Evolutionary conservation across 352 stramenopile genomes (phyloP).

Genomic region (Phytophthora litchii): DNA sequence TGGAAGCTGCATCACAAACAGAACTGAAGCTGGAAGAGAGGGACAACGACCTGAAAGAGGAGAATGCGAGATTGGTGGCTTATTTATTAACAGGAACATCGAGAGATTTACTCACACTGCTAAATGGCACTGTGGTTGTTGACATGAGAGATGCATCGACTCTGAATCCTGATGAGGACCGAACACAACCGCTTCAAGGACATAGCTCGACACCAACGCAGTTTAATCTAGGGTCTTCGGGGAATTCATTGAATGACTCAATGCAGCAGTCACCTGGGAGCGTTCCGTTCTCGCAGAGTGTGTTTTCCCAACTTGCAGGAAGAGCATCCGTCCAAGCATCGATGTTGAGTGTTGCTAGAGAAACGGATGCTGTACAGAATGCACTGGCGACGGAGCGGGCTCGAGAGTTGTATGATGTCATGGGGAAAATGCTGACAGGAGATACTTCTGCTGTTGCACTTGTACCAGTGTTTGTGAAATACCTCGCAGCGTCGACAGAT

Average conservation of each 20-base stretch:
- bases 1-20: conserved; percentile 50
- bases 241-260: conserved; percentile 32
- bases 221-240: conserved; percentile 26
- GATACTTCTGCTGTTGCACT: conserved; percentile 48
- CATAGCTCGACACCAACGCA: conserved; percentile 25
- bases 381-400: conserved; percentile 42
- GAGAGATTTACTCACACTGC: conserved; percentile 35
- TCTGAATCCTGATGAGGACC: conserved; percentile 14
- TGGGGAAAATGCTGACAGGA: conserved; percentile 58
- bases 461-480: conserved; percentile 57
- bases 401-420: conserved; percentile 53
- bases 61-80: conserved; percentile 49
- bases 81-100: conserved; percentile 44
- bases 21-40: conserved; percentile 16
- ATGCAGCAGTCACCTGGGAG: conserved; percentile 28
- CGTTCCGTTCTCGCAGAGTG: conserved; percentile 54
- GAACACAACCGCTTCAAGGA: conserved; percentile 21
- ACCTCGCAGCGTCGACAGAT: conserved; percentile 47
- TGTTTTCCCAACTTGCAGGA: conserved; percentile 58
- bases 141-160: not conserved
- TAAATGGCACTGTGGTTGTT: conserved; percentile 30
- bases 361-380: conserved; percentile 42
- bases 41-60: conserved; percentile 20
- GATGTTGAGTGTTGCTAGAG: conserved; percentile 39
- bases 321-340: conserved; percentile 47